Evolutionary conservation across 805 yeast species (phyloP).

Genomic region (Lipomyces sp.): DNA sequence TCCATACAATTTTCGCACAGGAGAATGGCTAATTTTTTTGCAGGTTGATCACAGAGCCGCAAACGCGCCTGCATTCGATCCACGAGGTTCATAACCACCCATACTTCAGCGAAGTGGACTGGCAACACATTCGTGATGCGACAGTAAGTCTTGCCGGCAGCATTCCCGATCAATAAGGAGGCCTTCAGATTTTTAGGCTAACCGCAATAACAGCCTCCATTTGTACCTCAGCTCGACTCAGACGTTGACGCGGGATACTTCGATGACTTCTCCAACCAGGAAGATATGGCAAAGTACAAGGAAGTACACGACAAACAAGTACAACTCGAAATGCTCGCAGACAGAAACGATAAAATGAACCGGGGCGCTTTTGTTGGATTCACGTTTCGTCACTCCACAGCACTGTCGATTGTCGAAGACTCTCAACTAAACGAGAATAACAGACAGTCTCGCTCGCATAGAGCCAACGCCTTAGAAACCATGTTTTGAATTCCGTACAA

Average conservation of each 20-base stretch:
- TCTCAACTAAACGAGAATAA: constrained; percentile 6
- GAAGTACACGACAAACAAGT: constrained; percentile 93
- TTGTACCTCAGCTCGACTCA: constrained; percentile 92
- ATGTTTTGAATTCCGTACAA: constrained; percentile 9
- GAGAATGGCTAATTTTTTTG: background rate
- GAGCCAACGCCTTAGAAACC: constrained; percentile 19
- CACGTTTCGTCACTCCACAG: constrained; percentile 79
- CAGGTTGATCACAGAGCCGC: constrained; percentile 69
- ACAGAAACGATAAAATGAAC: constrained; percentile 50
- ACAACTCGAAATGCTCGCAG: constrained; percentile 77
- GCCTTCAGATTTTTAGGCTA: no score
- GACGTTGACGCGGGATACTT: constrained; percentile 99
- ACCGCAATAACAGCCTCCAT: constrained; percentile 92
- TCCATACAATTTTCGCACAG: background rate
- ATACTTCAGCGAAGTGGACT: constrained; percentile 81
- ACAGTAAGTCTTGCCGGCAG: constrained; percentile 18
- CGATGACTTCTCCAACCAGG: constrained; percentile 94
- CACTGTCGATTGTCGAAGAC: constrained; percentile 21
- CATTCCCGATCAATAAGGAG: no score
- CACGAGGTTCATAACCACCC: constrained; percentile 75
- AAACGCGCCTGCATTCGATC: constrained; percentile 69
- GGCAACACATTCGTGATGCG: constrained; percentile 59
- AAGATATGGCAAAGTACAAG: constrained; percentile 95
- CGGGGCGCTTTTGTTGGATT: constrained; percentile 84
- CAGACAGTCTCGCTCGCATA: no score